Evolutionary conservation across 352 stramenopile species (phyloP).

Genomic region (Phytophthora pini): DNA sequence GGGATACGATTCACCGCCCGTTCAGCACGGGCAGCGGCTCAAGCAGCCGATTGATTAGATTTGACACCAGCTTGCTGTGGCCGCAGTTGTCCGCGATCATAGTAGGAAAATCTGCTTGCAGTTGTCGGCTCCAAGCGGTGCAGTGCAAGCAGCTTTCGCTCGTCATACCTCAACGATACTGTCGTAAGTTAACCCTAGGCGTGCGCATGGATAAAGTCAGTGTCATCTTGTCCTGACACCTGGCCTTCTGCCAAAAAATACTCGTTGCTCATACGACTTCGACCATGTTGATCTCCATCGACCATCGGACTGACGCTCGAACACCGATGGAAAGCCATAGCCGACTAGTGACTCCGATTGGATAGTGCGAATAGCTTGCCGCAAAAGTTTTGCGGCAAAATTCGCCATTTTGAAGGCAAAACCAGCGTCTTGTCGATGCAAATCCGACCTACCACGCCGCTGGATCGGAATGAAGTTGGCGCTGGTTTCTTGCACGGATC

Average conservation of each 20-base stretch:
- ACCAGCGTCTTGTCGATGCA: conserved; percentile 18
- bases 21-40: conserved; percentile 1
- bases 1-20: conserved; percentile 1
- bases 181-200: background rate
- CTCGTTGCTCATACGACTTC: conserved; percentile 15
- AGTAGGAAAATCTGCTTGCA: conserved; percentile 4
- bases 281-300: conserved; percentile 6
- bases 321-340: conserved; percentile 3
- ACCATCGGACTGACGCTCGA: background rate
- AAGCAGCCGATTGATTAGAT: conserved; percentile 14
- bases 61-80: conserved; percentile 1
- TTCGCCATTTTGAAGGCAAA: too few species aligned
- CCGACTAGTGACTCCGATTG: conserved; percentile 6
- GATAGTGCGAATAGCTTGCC: conserved; percentile 19
- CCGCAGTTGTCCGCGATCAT: conserved; percentile 2
- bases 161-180: conserved; percentile 12
- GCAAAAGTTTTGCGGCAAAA: too few species aligned
- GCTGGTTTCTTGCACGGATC: conserved; percentile 29
- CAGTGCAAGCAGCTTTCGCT: background rate
- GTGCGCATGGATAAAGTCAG: conserved; percentile 17
- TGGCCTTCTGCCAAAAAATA: background rate
- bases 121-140: conserved; percentile 4
- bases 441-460: conserved; percentile 13
- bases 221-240: conserved; percentile 21
- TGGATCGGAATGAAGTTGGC: conserved; percentile 27